These are phyloP conservation scores for Xylaria intraflava DNA, from an alignment of 495 filamentous ascomycete genomes.

Conservation along the genomic window DNA sequence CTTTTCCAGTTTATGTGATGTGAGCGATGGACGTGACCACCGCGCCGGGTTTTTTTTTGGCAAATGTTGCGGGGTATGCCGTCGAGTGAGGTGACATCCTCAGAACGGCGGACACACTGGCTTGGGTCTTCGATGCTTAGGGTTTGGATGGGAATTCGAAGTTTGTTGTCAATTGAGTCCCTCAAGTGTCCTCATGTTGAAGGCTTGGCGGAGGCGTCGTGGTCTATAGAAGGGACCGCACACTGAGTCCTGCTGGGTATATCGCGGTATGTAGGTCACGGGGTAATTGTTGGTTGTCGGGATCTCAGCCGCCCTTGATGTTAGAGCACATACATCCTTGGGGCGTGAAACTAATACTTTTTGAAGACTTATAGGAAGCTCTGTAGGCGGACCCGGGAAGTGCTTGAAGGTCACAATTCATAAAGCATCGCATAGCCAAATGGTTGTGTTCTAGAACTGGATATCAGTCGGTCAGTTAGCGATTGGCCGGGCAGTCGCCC, in stretches of 20 bases:
- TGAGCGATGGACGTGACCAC: background rate
- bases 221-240: slow-evolving; percentile 4
- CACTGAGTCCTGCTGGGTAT: slow-evolving; percentile 1
- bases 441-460: too few species aligned
- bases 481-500: too few species aligned
- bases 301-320: background rate
- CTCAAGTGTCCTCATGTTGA: background rate
- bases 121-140: background rate
- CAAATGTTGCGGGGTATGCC: background rate
- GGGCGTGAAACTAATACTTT: slow-evolving; percentile 6
- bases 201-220: slow-evolving; percentile 2
- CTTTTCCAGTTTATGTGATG: slow-evolving; percentile 6
- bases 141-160: background rate
- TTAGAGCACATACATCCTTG: slow-evolving; percentile 8
- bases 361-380: slow-evolving; percentile 30
- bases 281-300: background rate
- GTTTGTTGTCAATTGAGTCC: background rate
- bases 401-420: slow-evolving; percentile 15
- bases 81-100: background rate
- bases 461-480: too few species aligned
- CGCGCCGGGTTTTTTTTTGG: too few species aligned
- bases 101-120: background rate
- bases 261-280: background rate
- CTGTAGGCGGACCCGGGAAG: slow-evolving; percentile 28
- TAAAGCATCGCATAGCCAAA: slow-evolving; percentile 4